phyloP scores from a whole-genome alignment of 352 stramenopile species.

The Blastocystis hominis region DNA sequence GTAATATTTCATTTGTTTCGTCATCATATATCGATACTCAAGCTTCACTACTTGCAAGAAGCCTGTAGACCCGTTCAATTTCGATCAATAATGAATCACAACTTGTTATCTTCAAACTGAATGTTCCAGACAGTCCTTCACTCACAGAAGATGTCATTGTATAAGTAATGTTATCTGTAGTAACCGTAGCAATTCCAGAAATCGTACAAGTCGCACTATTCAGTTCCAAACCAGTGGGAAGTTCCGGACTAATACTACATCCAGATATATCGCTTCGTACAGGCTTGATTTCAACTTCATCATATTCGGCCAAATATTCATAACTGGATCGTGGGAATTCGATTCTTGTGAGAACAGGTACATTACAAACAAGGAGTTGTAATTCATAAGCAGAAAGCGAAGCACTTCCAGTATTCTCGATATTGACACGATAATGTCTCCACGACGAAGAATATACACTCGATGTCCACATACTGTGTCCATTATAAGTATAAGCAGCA shows the following conservation, averaged over 20 bases:
- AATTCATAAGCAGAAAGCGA: neutral
- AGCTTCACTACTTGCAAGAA: neutral
- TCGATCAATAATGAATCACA: neutral
- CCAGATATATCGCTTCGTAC: neutral
- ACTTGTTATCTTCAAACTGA: neutral
- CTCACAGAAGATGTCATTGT: neutral
- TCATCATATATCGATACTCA: neutral
- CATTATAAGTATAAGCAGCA: neutral
- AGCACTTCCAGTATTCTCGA: neutral
- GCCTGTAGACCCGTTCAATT: neutral
- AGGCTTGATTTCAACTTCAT: neutral
- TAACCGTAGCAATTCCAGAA: neutral
- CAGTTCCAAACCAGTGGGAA: neutral
- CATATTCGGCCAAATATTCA: neutral
- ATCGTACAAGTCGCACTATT: neutral
- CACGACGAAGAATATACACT: neutral
- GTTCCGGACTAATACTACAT: neutral
- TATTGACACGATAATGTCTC: neutral
- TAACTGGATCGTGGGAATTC: neutral
- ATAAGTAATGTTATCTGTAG: neutral
- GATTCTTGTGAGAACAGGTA: neutral
- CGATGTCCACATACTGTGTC: neutral
- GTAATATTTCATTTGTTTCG: neutral
- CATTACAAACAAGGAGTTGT: slow-evolving; percentile 27
- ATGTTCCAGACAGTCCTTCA: neutral